These are phyloP conservation scores for Emmonsia crescens DNA, from an alignment of 2,329 filamentous ascomycete species.

Conservation along the genomic window DNA sequence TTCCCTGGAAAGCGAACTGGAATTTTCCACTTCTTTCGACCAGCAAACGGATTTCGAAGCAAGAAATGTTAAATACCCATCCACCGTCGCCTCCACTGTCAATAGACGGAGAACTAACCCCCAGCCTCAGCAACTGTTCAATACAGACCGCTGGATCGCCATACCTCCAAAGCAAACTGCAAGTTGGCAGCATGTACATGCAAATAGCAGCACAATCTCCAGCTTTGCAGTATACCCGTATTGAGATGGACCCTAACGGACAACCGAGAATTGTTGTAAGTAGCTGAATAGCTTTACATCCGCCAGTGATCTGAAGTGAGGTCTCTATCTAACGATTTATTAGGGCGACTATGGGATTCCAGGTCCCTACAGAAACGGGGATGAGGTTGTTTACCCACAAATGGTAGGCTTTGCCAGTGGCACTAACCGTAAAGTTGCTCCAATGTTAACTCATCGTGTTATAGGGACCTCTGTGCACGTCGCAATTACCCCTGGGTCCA, in stretches of 20 bases:
- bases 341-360: constrained; percentile 6
- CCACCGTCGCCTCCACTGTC: constrained; percentile 13
- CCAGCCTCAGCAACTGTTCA: constrained; percentile 4
- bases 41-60: background rate
- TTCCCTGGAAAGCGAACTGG: background rate
- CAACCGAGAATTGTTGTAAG: constrained; percentile 3
- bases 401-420: background rate
- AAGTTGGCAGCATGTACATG: constrained; percentile 5
- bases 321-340: background rate
- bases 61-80: constrained; percentile 6
- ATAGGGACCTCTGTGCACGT: background rate
- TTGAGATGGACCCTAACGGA: background rate
- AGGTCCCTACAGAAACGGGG: constrained; percentile 5
- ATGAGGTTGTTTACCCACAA: constrained; percentile 5
- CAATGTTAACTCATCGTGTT: background rate
- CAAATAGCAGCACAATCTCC: background rate
- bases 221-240: background rate
- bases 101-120: constrained; percentile 11
- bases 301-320: background rate
- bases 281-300: background rate
- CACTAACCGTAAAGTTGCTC: background rate
- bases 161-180: constrained; percentile 2
- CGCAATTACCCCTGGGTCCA: background rate
- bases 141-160: constrained; percentile 5
- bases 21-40: background rate